Base-by-base conservation (phyloP, 768 basidiomycete genomes). In the Dentipellis sp. region DNA sequence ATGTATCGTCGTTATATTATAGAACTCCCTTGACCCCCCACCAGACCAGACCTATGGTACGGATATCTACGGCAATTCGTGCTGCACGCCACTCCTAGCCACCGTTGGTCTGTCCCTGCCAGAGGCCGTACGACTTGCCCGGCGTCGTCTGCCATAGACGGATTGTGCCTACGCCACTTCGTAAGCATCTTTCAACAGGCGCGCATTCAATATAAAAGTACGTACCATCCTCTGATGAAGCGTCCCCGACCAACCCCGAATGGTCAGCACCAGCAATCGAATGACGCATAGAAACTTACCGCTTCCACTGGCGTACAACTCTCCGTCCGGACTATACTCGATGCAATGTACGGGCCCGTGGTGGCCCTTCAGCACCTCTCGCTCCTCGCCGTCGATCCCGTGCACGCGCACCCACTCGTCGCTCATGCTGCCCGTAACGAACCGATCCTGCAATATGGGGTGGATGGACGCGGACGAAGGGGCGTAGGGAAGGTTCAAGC, bases 321-420 rank as follows among this genome's bases (percentile, higher is more conserved):
- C 97, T 21, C 95, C 95, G 67, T 98, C 95, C 0, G 95, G 95
- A 66, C 88, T 91, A 70, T 86, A 95, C 64, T 90, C 87, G 49
- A 95, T 87, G 54, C 90, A 91, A 64, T 95, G 93, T 16, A 98
- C 94, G 17, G 95, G 94, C 21, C 95, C 97, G 67, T 98, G 97
- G 66, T 98, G 97, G 4, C 95, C 95, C 70, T 97, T 95, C 56
- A 94, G 78, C 34, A 97, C 80, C 56, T 97, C 95, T 60, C 81
- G 73, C 73, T 99, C 94, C 68, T 87, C 84, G 1, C 95, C 97
- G 35, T 88, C 81, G 66, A 94, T 83, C 14, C 87, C 88, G 67
- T 98, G 93, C 34, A 97, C 83, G 37, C 95, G 79, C 47, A 99
- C 94, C 97, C 97, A 98, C 64, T 97, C 94, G 69, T 99, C 97